Conservation (phyloP, 331 rosid species). For the Telfairia occidentalis region DNA sequence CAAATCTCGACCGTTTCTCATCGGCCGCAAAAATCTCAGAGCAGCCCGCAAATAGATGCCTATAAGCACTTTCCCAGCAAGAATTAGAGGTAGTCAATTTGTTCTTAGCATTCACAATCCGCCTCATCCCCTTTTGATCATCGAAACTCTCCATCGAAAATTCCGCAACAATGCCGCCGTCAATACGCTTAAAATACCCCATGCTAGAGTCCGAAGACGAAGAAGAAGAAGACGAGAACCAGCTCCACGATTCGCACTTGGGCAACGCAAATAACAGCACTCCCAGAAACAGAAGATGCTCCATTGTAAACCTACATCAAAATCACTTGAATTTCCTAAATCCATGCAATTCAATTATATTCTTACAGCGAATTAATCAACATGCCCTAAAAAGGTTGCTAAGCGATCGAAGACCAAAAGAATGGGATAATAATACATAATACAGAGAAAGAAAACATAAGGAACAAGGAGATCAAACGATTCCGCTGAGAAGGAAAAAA, state of each 20-base stretch:
- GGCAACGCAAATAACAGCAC: background rate
- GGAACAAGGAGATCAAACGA: background rate
- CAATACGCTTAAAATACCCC: background rate
- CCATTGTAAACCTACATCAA: background rate
- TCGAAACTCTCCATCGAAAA: slow-evolving; percentile 46
- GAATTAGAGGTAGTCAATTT: slow-evolving; percentile 37
- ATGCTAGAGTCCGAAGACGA: background rate
- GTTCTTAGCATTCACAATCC: slow-evolving; percentile 40
- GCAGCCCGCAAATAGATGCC: slow-evolving; percentile 58
- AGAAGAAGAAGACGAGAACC: slow-evolving; percentile 48
- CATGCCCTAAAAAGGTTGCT: background rate
- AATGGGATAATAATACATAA: too few relatives aligned
- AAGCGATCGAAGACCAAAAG: background rate
- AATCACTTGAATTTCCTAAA: background rate
- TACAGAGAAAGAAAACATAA: background rate
- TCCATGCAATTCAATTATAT: background rate
- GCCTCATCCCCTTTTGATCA: slow-evolving; percentile 40
- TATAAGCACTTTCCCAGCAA: slow-evolving; percentile 71
- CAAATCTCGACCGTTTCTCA: slow-evolving; percentile 61
- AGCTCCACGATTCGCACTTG: slow-evolving; percentile 52
- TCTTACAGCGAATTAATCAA: background rate
- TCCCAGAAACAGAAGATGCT: background rate
- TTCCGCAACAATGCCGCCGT: slow-evolving; percentile 34
- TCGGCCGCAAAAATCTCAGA: slow-evolving; percentile 48
- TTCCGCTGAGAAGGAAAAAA: too few relatives aligned